Conservation (phyloP, 768 basidiomycete species). For the Lentinula boryana region DNA sequence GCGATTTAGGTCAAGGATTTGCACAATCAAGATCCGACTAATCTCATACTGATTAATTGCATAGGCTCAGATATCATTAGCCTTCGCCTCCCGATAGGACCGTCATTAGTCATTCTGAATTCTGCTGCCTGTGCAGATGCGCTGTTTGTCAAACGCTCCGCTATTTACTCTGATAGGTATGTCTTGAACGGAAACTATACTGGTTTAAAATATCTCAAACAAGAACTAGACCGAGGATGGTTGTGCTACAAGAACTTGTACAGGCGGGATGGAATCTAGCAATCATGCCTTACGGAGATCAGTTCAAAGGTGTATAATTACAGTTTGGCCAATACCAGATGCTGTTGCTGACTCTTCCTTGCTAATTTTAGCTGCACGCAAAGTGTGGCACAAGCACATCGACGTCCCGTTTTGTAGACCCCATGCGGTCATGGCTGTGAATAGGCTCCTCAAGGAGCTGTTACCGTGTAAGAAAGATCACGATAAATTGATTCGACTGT, state of each 20-base stretch:
- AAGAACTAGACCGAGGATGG: neutral
- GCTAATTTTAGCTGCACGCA: neutral
- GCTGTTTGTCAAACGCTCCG: slow-evolving; percentile 12
- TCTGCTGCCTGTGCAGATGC: slow-evolving; percentile 10
- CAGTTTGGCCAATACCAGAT: neutral
- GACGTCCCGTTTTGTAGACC: slow-evolving; percentile 4
- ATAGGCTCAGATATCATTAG: slow-evolving; percentile 10
- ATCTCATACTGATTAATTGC: no score
- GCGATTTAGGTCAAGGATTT: neutral
- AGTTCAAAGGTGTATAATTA: neutral
- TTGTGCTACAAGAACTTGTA: slow-evolving; percentile 1
- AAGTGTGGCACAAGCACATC: slow-evolving; percentile 3
- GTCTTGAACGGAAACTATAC: neutral
- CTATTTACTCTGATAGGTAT: slow-evolving; percentile 13
- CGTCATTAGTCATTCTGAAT: slow-evolving; percentile 12
- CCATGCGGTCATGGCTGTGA: neutral
- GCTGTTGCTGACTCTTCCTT: neutral
- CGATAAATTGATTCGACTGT: slow-evolving; percentile 2
- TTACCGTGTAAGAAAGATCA: neutral
- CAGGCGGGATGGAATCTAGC: slow-evolving; percentile 4
- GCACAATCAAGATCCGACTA: no score
- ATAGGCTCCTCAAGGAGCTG: neutral
- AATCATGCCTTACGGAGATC: slow-evolving; percentile 4
- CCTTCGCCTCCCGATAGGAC: slow-evolving; percentile 9
- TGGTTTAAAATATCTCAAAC: neutral